A percentile compares a stretch with the other conserved stretches of the same genome.
These are phyloP conservation scores for Tricholoma sp. DNA, from an alignment of 768 basidiomycete genomes.

Conservation along the genomic window DNA sequence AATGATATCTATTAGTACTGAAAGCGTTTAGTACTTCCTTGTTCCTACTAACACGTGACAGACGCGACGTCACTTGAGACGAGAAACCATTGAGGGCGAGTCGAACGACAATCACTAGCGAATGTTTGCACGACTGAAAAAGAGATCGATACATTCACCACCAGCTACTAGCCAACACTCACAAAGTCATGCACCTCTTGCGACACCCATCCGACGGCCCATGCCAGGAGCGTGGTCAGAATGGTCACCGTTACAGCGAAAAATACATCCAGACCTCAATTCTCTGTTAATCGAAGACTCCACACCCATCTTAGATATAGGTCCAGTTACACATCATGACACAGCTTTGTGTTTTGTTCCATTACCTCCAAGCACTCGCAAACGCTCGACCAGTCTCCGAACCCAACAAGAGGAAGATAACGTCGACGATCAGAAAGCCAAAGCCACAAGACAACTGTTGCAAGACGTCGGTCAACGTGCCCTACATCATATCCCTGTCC, in stretches of 20 bases:
- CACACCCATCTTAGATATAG: slow-evolving; percentile 2
- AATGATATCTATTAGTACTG: too few relatives aligned
- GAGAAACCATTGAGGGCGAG: background rate
- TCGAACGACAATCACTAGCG: background rate
- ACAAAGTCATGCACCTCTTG: background rate
- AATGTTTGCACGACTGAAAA: slow-evolving; percentile 30
- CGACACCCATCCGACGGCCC: background rate
- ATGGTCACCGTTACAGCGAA: slow-evolving; percentile 18
- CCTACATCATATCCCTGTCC: background rate
- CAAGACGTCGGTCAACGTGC: background rate
- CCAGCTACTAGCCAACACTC: slow-evolving; percentile 10
- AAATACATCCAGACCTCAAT: slow-evolving; percentile 36
- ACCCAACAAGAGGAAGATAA: background rate
- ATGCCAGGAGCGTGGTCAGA: background rate
- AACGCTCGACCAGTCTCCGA: slow-evolving; percentile 5
- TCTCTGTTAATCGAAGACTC: slow-evolving; percentile 21
- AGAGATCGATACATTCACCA: slow-evolving; percentile 17
- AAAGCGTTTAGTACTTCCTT: too few relatives aligned
- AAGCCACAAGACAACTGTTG: background rate
- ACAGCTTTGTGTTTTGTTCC: slow-evolving; percentile 4
- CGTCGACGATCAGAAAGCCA: background rate
- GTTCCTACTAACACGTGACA: too few relatives aligned
- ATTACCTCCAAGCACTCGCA: slow-evolving; percentile 12
- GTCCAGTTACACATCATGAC: background rate
- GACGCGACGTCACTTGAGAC: background rate